phyloP scores from a whole-genome alignment of 2,329 filamentous ascomycete genomes.

The Didymellaceae sp. region DNA sequence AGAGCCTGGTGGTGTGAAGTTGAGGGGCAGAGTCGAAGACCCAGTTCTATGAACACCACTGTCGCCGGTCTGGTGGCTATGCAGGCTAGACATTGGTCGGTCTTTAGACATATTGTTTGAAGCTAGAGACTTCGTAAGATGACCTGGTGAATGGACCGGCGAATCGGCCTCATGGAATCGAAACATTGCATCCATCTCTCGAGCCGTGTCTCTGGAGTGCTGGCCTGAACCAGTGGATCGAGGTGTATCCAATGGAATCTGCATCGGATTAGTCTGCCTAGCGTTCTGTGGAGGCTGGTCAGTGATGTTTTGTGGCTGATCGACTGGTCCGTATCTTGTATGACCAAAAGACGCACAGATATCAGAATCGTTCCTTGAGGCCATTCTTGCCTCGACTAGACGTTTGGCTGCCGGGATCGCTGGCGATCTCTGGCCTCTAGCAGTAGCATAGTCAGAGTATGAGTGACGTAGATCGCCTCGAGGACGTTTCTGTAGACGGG shows the following conservation, averaged over 20 bases:
- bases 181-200: constrained; percentile 9
- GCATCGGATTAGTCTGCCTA: not conserved
- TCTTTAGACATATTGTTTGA: not conserved
- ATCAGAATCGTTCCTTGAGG: constrained; percentile 33
- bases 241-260: not conserved
- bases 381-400: too few species aligned
- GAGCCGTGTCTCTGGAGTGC: not conserved
- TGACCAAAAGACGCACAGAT: constrained; percentile 35
- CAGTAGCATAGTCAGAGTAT: not conserved
- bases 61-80: constrained; percentile 11
- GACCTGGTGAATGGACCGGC: constrained; percentile 2
- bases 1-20: constrained; percentile 42
- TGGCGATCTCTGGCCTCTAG: not conserved
- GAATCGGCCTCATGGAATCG: not conserved
- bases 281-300: constrained; percentile 15
- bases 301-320: not conserved
- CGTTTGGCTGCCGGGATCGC: constrained; percentile 1
- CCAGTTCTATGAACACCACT: constrained; percentile 35
- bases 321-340: not conserved
- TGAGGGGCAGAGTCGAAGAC: constrained; percentile 49
- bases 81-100: not conserved
- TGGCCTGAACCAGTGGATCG: not conserved
- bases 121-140: not conserved
- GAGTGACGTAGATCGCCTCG: not conserved
- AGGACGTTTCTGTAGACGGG: constrained; percentile 10